A percentile compares a stretch with the other conserved stretches of the same genome.
Evolutionary conservation across 306 rosid genomes (phyloP).

Genomic region (Cajanus cajan): DNA sequence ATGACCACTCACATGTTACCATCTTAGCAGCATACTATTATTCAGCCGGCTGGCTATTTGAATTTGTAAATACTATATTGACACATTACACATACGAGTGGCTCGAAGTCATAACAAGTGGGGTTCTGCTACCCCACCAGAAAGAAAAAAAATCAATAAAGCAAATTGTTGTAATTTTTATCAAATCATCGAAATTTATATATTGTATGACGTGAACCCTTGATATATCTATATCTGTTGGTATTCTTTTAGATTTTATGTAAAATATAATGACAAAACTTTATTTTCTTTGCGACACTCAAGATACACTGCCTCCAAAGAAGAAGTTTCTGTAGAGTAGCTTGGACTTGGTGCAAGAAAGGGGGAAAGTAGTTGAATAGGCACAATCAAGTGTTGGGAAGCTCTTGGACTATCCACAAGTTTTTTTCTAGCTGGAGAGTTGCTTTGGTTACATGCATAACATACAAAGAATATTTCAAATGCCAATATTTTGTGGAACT

Average conservation of each 20-base stretch:
- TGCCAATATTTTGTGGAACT: neutral
- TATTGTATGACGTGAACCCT: neutral
- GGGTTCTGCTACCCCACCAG: slow-evolving; percentile 5
- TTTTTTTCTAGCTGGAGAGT: slow-evolving; percentile 27
- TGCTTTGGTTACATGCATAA: slow-evolving; percentile 20
- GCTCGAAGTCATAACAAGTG: neutral
- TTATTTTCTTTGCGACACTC: neutral
- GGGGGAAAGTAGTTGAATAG: neutral
- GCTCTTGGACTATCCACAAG: slow-evolving; percentile 26
- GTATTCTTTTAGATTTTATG: neutral
- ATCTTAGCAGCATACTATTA: neutral
- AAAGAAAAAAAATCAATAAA: neutral
- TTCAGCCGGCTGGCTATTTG: neutral
- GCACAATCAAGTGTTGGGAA: slow-evolving; percentile 22
- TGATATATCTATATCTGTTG: neutral
- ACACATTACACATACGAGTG: neutral
- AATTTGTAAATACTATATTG: neutral
- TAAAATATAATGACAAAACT: neutral
- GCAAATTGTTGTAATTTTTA: neutral
- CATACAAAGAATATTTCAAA: neutral
- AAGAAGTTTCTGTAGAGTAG: neutral
- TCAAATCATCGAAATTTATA: neutral
- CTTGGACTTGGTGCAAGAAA: slow-evolving; percentile 21
- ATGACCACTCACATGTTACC: neutral
- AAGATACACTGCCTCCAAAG: neutral